Base-by-base conservation (phyloP, 352 stramenopile genomes). In the Phytophthora constricta region DNA sequence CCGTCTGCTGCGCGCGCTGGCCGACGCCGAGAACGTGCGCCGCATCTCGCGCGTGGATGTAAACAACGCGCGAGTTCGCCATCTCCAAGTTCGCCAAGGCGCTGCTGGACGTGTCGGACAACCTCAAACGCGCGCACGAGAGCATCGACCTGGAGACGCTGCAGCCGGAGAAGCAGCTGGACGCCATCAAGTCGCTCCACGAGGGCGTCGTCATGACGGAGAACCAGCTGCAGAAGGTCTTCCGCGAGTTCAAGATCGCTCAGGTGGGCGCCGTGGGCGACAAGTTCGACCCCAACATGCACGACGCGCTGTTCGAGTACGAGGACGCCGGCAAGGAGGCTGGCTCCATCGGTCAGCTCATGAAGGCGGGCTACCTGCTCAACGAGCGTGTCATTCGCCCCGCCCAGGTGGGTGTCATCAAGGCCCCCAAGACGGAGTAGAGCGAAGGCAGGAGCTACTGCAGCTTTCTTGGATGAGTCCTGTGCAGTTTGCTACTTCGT, bases 301-400 rank as follows among this genome's bases (percentile, higher is more conserved):
- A 99, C 79, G 97, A 99, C 61, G 98, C 97, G 27, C 82, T 99
- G 37, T 99, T 99, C 76, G 92, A 99, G 85, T 99, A 99, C 79
- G 82, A 91, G 17, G 96, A 99, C 85, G 62, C 86, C 2, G 72
- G 84, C 31, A 93, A 96, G 68, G 87, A 95, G 41, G 67, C 90
- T 19, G 96, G 95, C 23, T 97, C 88, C 25, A 84, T 99, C 55
- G 97, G 96, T 33, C 96, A 99, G 84, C 85, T 99, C 49, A 94
- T 99, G 81, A 99, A 99, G 85, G 74, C 76, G 3, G 98, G 98
- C 56, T 99, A 99, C 82, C 84, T 90, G 68, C 84, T 99, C 54
- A 98, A 99, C 81, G 84, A 93, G 57, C 88, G 98, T 49, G 95
- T 98, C 47, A 88, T 99, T 31, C 91, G 98, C 63, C 94, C 97